Percentiles rank a stretch among this genome's conserved stretches.
These are phyloP conservation scores for Enterospora canceri DNA, from an alignment of 371 early-diverging fungal species.

Conservation along the genomic window DNA sequence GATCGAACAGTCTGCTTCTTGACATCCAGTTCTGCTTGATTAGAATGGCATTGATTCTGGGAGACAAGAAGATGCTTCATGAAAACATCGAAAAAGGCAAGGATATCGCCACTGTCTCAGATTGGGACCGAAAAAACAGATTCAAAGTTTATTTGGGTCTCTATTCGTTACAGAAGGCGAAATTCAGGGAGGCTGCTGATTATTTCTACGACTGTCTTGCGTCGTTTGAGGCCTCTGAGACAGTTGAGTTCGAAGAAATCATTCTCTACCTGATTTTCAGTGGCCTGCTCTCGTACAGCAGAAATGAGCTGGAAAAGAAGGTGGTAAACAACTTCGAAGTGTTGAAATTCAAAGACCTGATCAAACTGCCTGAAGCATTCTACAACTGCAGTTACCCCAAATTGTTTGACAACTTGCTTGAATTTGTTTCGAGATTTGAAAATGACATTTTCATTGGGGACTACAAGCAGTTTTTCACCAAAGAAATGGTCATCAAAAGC, in stretches of 20 bases:
- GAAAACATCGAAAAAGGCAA: constrained; percentile 5
- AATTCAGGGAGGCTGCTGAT: constrained; percentile 76
- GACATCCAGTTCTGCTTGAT: constrained; percentile 44
- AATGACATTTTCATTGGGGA: constrained; percentile 60
- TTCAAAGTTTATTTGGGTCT: constrained; percentile 90
- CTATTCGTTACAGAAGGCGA: constrained; percentile 73
- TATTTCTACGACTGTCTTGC: constrained; percentile 79
- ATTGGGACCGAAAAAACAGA: constrained; percentile 97
- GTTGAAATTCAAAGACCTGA: constrained; percentile 70
- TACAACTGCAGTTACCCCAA: constrained; percentile 80
- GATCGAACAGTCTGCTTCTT: constrained; percentile 26
- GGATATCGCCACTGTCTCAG: constrained; percentile 82
- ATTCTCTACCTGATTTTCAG: constrained; percentile 79
- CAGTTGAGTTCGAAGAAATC: constrained; percentile 87
- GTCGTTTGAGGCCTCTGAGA: constrained; percentile 85
- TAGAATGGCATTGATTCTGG: constrained; percentile 41
- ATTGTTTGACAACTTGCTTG: constrained; percentile 69
- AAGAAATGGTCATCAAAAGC: constrained; percentile 88
- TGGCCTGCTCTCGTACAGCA: constrained; percentile 69
- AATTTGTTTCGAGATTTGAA: constrained; percentile 37
- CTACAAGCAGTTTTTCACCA: constrained; percentile 62
- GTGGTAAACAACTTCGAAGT: constrained; percentile 72
- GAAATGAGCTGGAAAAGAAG: constrained; percentile 80
- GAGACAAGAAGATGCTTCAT: constrained; percentile 18
- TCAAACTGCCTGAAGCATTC: constrained; percentile 68